A percentile compares a stretch with the other conserved stretches of the same genome.
phyloP scores from a whole-genome alignment of 345 rosid genomes.

The Euphorbia peplus region DNA sequence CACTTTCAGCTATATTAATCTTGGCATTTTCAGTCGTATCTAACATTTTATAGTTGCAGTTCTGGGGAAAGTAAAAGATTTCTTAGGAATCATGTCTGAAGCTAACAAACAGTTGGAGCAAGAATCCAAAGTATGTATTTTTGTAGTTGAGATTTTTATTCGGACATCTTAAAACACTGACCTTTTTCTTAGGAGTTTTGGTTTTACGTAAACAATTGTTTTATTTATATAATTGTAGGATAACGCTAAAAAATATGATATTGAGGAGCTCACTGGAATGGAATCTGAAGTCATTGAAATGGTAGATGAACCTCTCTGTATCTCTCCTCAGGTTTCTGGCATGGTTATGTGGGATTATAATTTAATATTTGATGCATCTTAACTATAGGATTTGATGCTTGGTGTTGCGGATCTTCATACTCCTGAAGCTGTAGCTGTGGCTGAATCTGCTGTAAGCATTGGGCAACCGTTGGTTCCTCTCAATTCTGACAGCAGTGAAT shows the following conservation, averaged over 20 bases:
- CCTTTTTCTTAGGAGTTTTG: neutral
- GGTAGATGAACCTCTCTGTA: constrained; percentile 34
- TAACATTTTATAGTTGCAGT: constrained; percentile 31
- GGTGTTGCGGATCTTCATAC: constrained; percentile 93
- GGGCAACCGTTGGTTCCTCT: constrained; percentile 29
- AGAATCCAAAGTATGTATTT: constrained; percentile 47
- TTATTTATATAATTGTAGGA: constrained; percentile 31
- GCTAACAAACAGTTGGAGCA: constrained; percentile 58
- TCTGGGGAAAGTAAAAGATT: constrained; percentile 66
- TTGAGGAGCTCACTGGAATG: constrained; percentile 64
- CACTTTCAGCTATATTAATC: neutral
- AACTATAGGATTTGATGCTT: constrained; percentile 70
- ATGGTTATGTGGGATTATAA: neutral
- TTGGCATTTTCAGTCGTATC: neutral
- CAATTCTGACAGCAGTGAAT: constrained; percentile 30
- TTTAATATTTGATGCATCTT: neutral
- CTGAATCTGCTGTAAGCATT: constrained; percentile 65
- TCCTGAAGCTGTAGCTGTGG: constrained; percentile 74
- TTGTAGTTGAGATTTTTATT: neutral
- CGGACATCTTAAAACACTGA: neutral
- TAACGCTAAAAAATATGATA: constrained; percentile 53
- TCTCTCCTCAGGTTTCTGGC: neutral
- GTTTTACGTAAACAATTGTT: no score
- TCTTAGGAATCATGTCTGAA: constrained; percentile 65
- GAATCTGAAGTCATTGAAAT: constrained; percentile 75